Base-by-base conservation (phyloP, 345 rosid genomes). In the Salix viminalis region DNA sequence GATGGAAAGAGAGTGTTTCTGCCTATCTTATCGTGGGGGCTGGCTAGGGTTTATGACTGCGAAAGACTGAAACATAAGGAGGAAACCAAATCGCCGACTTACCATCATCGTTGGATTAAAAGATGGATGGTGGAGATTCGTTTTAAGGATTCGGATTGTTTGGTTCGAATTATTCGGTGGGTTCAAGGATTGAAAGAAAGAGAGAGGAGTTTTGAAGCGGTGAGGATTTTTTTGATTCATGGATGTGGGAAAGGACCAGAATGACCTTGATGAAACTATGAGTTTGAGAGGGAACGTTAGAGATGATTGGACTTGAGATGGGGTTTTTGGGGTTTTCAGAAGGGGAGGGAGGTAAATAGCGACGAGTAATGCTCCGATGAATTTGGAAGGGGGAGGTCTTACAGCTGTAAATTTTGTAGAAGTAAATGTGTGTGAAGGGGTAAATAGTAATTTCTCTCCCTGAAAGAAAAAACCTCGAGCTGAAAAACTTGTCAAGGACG, bases 11-110 rank as follows among this genome's bases (percentile, higher is more conserved):
- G 18, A 3, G 69, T 28, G 66, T 48, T 68, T 65, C 13, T 44
- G n/a, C 32, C 34, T 42, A 15, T 54, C 19, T 39, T 41, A 6
- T 39, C 10, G 28, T 9, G 65, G 65, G 42, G 81, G 56, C 37
- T 56, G 28, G 77, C 81, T 79, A 79, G 81, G 81, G 81, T 79
- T 79, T 79, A 79, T 58, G 73, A 78, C 21, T 3, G 50, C 37
- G 69, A 60, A 23, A 72, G 60, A 67, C 10, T 9, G 54, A 10
- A 67, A 7, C 23, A 32, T 16, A 12, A 36, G 65, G 75, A 50
- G 81, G 67, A 28, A 39, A 78, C 69, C 30, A 9, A 67, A 41
- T 26, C 32, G 46, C 77, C 69, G 81, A 67, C 61, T 67, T 46
- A 30, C 24, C 4, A 14, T 19, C 11, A 48, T 54, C 70, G 74